Conservation (phyloP, 2,329 filamentous ascomycete genomes). For the Tolypocladium guangdongense region DNA sequence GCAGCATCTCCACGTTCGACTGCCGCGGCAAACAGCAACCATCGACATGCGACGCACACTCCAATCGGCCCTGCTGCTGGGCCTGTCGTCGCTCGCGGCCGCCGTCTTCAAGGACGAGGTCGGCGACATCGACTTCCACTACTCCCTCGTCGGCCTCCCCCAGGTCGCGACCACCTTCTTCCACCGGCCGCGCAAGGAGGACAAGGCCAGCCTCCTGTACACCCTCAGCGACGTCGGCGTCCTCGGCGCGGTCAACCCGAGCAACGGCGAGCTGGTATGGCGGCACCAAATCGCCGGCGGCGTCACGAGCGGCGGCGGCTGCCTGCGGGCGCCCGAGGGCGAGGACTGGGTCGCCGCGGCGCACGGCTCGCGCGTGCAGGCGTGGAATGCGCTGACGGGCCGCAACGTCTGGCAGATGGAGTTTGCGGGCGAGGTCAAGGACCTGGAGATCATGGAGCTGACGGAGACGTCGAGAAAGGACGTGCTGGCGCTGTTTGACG, state of each 20-base stretch:
- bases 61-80: conserved; percentile 25
- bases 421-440: conserved; percentile 48
- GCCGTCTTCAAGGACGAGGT: conserved; percentile 88
- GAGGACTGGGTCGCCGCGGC: conserved; percentile 70
- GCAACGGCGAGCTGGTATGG: conserved; percentile 77
- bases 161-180: conserved; percentile 84
- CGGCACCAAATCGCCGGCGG: conserved; percentile 59
- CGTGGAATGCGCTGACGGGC: conserved; percentile 78
- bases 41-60: conserved; percentile 24
- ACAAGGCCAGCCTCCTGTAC: conserved; percentile 83
- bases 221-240: conserved; percentile 78
- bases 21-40: not conserved
- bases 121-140: conserved; percentile 84
- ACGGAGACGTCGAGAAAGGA: conserved; percentile 56
- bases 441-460: conserved; percentile 68
- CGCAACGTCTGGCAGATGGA: conserved; percentile 63
- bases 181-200: conserved; percentile 71
- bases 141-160: conserved; percentile 76
- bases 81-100: conserved; percentile 28
- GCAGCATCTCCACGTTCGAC: not conserved
- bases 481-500: conserved; percentile 57
- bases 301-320: conserved; percentile 31
- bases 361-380: conserved; percentile 55
- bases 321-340: conserved; percentile 63
- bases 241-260: conserved; percentile 80